A percentile compares a stretch with the other conserved stretches of the same genome.
These are phyloP conservation scores for Rosellinia necatrix DNA, from an alignment of 2,329 filamentous ascomycete species.

Conservation along the genomic window DNA sequence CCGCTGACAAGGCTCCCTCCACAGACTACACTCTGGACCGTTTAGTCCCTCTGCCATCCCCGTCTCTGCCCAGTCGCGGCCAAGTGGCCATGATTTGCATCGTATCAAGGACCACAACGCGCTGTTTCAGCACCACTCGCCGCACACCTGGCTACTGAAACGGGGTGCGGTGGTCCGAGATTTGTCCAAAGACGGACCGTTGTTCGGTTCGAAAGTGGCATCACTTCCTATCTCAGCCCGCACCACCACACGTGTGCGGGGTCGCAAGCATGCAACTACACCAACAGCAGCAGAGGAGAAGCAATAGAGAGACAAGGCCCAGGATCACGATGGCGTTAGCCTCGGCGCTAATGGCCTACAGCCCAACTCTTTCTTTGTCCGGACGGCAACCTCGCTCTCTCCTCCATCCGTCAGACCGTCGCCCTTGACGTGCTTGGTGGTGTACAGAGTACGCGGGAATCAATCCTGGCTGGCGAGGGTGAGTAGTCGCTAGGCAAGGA, in stretches of 20 bases:
- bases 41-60: not conserved
- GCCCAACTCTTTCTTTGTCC: not conserved
- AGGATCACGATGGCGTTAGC: slow-evolving; percentile 4
- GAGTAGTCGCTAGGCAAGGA: not conserved
- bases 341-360: not conserved
- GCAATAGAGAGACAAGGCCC: not conserved
- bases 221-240: slow-evolving; percentile 7
- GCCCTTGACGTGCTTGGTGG: not conserved
- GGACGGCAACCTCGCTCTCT: slow-evolving; percentile 2
- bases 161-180: not conserved
- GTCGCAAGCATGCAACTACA: slow-evolving; percentile 7
- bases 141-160: not conserved
- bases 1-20: no score
- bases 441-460: no score
- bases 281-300: slow-evolving; percentile 5
- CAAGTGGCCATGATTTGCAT: not conserved
- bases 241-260: slow-evolving; percentile 18
- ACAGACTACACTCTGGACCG: not conserved
- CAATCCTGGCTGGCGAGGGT: not conserved
- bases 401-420: not conserved
- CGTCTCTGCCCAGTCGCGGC: not conserved
- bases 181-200: slow-evolving; percentile 1
- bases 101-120: not conserved
- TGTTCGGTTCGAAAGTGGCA: not conserved
- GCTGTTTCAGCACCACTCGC: slow-evolving; percentile 6